Evolutionary conservation across 2,329 filamentous ascomycete species (phyloP).

Genomic region (Botrytis elliptica): DNA sequence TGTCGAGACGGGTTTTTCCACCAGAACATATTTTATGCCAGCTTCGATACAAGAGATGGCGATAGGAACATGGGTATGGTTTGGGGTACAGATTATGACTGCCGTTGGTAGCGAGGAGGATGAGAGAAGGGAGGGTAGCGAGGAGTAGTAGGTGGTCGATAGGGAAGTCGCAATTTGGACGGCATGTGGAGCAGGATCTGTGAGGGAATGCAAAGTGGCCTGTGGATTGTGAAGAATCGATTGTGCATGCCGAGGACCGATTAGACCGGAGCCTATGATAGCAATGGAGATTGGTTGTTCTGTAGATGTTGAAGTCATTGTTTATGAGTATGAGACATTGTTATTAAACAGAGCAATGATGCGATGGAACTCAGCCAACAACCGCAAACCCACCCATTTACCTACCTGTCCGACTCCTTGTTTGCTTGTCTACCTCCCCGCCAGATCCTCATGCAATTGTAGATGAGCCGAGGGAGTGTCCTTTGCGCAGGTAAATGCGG

Average conservation of each 20-base stretch:
- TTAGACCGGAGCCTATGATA: slow-evolving; percentile 47
- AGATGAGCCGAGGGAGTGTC: background rate
- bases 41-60: slow-evolving; percentile 52
- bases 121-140: slow-evolving; percentile 35
- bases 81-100: slow-evolving; percentile 42
- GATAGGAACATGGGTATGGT: slow-evolving; percentile 24
- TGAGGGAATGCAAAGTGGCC: background rate
- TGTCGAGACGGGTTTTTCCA: slow-evolving; percentile 57
- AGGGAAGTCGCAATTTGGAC: slow-evolving; percentile 3
- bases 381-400: background rate
- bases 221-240: background rate
- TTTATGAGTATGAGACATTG: background rate
- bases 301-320: background rate
- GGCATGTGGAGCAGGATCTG: background rate
- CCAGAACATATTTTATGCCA: slow-evolving; percentile 50
- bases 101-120: slow-evolving; percentile 47
- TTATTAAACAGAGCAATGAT: background rate
- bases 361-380: background rate
- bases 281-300: slow-evolving; percentile 40
- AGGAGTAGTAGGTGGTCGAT: background rate
- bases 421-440: background rate
- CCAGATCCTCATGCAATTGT: background rate
- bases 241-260: background rate
- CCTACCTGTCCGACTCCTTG: background rate
- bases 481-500: background rate